phyloP scores from a whole-genome alignment of 441 rosid genomes.

The Flueggea neowawraea region DNA sequence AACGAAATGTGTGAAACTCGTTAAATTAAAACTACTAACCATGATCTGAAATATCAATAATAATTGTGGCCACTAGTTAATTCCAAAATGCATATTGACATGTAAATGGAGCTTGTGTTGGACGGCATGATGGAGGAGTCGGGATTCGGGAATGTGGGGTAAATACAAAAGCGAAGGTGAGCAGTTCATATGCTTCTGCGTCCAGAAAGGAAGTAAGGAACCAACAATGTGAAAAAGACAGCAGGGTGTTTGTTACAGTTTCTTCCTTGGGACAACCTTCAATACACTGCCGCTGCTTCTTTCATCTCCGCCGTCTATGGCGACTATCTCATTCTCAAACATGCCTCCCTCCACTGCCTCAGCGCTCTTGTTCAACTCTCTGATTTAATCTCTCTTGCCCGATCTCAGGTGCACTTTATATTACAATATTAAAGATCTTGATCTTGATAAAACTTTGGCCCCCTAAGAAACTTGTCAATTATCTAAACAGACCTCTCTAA shows the following conservation, averaged over 20 bases:
- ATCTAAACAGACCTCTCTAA: too few species aligned
- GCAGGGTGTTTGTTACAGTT: slow-evolving; percentile 47
- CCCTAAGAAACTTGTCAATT: too few species aligned
- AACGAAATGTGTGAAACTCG: too few species aligned
- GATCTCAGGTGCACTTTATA: slow-evolving; percentile 39
- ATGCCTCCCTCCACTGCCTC: slow-evolving; percentile 36
- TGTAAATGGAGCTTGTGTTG: slow-evolving; percentile 29
- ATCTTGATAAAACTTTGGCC: too few species aligned
- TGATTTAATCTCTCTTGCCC: slow-evolving; percentile 24
- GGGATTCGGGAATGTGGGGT: slow-evolving; percentile 10
- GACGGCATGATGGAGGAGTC: slow-evolving; percentile 21
- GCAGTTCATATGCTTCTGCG: slow-evolving; percentile 42
- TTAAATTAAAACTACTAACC: too few species aligned
- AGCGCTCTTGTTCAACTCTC: slow-evolving; percentile 19
- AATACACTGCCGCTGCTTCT: slow-evolving; percentile 34
- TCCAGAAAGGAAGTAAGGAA: slow-evolving; percentile 41
- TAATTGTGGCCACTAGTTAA: too few species aligned
- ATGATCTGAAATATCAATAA: too few species aligned
- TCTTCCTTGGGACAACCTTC: slow-evolving; percentile 39
- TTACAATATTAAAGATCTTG: too few species aligned
- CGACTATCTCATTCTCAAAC: slow-evolving; percentile 31
- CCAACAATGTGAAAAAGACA: slow-evolving; percentile 30
- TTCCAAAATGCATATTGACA: neutral
- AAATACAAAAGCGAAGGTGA: slow-evolving; percentile 39
- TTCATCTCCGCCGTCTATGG: slow-evolving; percentile 30